Evolutionary conservation across 75 land plant species (phyloP), one percentile per base, ranked within the genome.

Genomic region (Isoetes taiwanensis): DNA sequence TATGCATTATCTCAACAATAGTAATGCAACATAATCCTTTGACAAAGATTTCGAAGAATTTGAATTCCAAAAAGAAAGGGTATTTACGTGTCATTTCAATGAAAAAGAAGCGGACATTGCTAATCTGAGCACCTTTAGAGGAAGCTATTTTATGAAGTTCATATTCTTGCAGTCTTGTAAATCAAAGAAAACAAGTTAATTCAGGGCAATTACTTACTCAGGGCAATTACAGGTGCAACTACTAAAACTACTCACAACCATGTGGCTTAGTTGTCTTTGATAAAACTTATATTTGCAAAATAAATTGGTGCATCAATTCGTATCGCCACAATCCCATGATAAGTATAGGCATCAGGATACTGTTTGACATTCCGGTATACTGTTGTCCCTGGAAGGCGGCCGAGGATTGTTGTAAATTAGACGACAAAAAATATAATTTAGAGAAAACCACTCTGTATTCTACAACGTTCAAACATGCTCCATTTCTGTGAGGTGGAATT

Each of bases 291-390:
- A 59, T 93, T 93, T 41, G 98, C 98, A 79, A 93, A 93, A 62
- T 93, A 93, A 28, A 93, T 93, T 1, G 98, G 98, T 24, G 98
- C 80, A 76, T 93, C 98, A 46, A 93, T 79, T 1, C 98, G 80
- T 56, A 93, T 76, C 60, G 87, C 66, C 26, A 87, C 96, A 57
- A 93, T 93, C 30, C 98, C 98, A 69, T 84, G 73, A 64, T 93
- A 93, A 24, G 78, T 88, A 65, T 84, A 93, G 24, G 95, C 83
- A 69, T 93, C 98, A 43, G 98, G 89, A 61, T 93, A 93, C 61
- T 93, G 98, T 29, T 69, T 57, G 33, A 76, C 63, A 32, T 93
- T 93, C 63, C 98, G 67, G 38, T 93, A 93, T 2, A 93, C 80
- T 30, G 98, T 93, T 23, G 98, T 93, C 27, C 95, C 98, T 38